A percentile compares a stretch with the other conserved stretches of the same genome.
Evolutionary conservation across 495 filamentous ascomycete species (phyloP).

Genomic region (Cryomyces minteri): DNA sequence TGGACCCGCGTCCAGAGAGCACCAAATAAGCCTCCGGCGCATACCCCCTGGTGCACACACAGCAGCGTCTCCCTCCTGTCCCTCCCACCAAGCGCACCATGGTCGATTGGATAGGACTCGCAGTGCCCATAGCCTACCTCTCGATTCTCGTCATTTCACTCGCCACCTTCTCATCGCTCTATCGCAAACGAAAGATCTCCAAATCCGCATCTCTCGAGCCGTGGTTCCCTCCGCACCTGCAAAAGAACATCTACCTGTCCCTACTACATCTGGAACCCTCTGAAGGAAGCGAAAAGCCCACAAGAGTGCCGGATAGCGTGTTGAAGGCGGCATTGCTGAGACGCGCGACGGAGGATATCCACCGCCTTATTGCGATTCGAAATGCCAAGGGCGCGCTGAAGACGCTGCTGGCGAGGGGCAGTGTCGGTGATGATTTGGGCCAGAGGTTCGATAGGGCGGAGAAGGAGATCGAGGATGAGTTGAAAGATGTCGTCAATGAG

Average conservation of each 20-base stretch:
- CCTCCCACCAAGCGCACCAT: conserved; percentile 24
- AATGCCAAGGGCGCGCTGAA: conserved; percentile 71
- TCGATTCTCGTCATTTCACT: conserved; percentile 72
- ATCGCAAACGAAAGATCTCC: conserved; percentile 80
- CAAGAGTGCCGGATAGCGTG: conserved; percentile 65
- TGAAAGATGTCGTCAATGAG: conserved; percentile 85
- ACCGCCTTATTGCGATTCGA: conserved; percentile 69
- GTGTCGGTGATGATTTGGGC: conserved; percentile 92
- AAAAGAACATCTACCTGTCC: conserved; percentile 86
- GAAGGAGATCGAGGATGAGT: conserved; percentile 94
- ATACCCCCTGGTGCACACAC: background rate
- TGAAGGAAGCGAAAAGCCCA: conserved; percentile 34
- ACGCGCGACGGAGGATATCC: conserved; percentile 80
- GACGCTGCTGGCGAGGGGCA: conserved; percentile 67
- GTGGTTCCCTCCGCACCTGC: conserved; percentile 81
- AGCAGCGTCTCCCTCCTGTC: background rate
- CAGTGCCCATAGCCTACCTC: conserved; percentile 73
- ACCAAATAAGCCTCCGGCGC: background rate
- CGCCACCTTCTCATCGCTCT: conserved; percentile 77
- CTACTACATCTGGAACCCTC: conserved; percentile 67
- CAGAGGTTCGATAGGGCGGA: conserved; percentile 80
- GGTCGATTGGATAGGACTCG: conserved; percentile 66
- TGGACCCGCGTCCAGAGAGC: no score
- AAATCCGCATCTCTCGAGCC: conserved; percentile 66
- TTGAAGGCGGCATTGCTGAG: conserved; percentile 80